A percentile compares a stretch with the other conserved stretches of the same genome.
These are phyloP conservation scores for Saccharomycopsis hybrid DNA, from an alignment of 1,139 yeast species.

Conservation along the genomic window DNA sequence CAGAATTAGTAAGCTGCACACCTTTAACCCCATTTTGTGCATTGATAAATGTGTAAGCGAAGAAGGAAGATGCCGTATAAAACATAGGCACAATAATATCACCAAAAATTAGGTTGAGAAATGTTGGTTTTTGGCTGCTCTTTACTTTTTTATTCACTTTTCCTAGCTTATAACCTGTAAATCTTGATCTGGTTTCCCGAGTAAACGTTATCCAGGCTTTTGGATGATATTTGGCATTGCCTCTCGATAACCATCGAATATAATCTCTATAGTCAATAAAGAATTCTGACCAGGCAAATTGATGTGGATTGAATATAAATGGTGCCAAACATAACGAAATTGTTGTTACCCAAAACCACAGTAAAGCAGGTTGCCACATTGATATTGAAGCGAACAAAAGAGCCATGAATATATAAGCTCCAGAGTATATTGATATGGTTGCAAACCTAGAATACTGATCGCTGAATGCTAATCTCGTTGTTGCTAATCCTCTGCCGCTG, in stretches of 20 bases:
- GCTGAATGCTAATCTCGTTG: slow-evolving; percentile 67
- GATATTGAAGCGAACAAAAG: slow-evolving; percentile 61
- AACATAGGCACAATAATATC: slow-evolving; percentile 51
- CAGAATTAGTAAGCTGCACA: slow-evolving; percentile 43
- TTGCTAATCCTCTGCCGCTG: slow-evolving; percentile 72
- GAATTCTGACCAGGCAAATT: slow-evolving; percentile 70
- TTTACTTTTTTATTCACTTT: slow-evolving; percentile 41
- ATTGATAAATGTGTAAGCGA: slow-evolving; percentile 60
- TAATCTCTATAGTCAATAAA: slow-evolving; percentile 66
- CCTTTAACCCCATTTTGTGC: slow-evolving; percentile 62
- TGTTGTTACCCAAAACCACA: slow-evolving; percentile 71
- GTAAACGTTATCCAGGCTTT: slow-evolving; percentile 70
- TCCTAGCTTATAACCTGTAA: slow-evolving; percentile 66
- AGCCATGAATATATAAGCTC: slow-evolving; percentile 56
- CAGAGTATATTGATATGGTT: slow-evolving; percentile 65
- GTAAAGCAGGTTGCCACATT: slow-evolving; percentile 66
- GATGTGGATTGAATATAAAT: slow-evolving; percentile 67
- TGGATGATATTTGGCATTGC: slow-evolving; percentile 64
- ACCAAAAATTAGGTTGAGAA: slow-evolving; percentile 53
- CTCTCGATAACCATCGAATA: slow-evolving; percentile 66
- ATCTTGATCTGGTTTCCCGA: slow-evolving; percentile 61
- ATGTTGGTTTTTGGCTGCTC: slow-evolving; percentile 60
- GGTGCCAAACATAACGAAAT: slow-evolving; percentile 63
- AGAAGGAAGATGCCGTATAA: slow-evolving; percentile 52
- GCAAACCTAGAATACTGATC: slow-evolving; percentile 65